These are phyloP conservation scores for Geosmithia putterillii DNA, from an alignment of 2,329 filamentous ascomycete species.

Conservation along the genomic window DNA sequence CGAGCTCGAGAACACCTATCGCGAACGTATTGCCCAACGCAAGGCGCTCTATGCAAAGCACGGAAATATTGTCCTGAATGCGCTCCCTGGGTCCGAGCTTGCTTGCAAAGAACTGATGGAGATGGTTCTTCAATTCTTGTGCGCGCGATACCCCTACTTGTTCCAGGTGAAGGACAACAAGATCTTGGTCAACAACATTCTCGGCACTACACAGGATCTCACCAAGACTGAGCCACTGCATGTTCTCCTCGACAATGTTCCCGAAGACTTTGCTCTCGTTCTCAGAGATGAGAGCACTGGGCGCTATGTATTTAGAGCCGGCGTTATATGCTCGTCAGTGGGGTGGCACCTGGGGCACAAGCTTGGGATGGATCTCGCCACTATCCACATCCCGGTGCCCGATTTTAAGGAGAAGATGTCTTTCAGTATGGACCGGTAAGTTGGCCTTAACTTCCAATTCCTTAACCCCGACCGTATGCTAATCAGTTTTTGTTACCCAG, in stretches of 20 bases:
- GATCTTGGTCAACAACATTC: slow-evolving; percentile 55
- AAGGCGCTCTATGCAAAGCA: slow-evolving; percentile 51
- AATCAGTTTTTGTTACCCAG: slow-evolving; percentile 23
- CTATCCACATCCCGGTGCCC: slow-evolving; percentile 64
- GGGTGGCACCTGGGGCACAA: slow-evolving; percentile 72
- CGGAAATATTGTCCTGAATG: slow-evolving; percentile 51
- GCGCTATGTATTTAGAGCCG: slow-evolving; percentile 62
- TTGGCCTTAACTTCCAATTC: not conserved
- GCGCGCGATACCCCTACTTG: slow-evolving; percentile 61
- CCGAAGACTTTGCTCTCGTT: slow-evolving; percentile 74
- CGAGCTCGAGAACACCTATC: slow-evolving; percentile 70
- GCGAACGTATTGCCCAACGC: slow-evolving; percentile 54
- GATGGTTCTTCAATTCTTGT: slow-evolving; percentile 71
- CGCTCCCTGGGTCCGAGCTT: slow-evolving; percentile 62
- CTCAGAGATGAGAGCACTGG: slow-evolving; percentile 60
- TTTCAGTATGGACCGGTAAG: slow-evolving; percentile 72
- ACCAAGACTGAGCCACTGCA: slow-evolving; percentile 50
- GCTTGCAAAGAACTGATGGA: slow-evolving; percentile 83
- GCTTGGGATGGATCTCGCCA: slow-evolving; percentile 55
- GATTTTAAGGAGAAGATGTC: slow-evolving; percentile 84
- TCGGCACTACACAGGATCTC: slow-evolving; percentile 51
- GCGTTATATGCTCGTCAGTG: slow-evolving; percentile 64
- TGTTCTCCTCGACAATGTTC: slow-evolving; percentile 63
- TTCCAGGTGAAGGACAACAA: slow-evolving; percentile 47
- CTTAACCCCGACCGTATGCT: not conserved